These are phyloP conservation scores for Fusarium denticulatum DNA, from an alignment of 2,329 filamentous ascomycete species.

Conservation along the genomic window DNA sequence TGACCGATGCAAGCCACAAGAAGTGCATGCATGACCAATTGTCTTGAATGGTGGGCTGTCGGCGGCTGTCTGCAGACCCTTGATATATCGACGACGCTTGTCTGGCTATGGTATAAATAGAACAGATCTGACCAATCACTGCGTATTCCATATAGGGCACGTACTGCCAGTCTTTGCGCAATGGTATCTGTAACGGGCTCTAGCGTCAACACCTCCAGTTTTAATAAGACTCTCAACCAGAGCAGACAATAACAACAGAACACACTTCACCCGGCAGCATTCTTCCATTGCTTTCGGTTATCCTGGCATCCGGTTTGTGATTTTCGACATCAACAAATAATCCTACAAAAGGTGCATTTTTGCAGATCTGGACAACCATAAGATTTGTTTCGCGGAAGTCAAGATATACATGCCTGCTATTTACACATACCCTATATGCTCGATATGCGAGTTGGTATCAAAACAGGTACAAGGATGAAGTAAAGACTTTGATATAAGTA, in stretches of 20 bases:
- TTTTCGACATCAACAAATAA: background rate
- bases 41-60: background rate
- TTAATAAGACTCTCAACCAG: background rate
- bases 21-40: conserved; percentile 4
- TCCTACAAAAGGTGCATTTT: background rate
- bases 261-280: background rate
- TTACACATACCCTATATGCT: background rate
- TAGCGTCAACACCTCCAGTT: background rate
- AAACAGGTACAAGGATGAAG: background rate
- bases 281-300: background rate
- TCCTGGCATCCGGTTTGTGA: background rate
- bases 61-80: background rate
- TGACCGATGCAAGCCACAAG: conserved; percentile 1
- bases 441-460: background rate
- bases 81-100: background rate
- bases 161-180: background rate
- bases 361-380: background rate
- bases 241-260: background rate
- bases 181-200: background rate
- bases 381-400: background rate
- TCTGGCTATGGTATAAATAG: background rate
- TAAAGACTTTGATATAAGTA: background rate
- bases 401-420: background rate
- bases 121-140: background rate
- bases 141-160: background rate